These are phyloP conservation scores for Zygosaccharomyces siamensis DNA, from an alignment of 805 yeast species.

Conservation along the genomic window DNA sequence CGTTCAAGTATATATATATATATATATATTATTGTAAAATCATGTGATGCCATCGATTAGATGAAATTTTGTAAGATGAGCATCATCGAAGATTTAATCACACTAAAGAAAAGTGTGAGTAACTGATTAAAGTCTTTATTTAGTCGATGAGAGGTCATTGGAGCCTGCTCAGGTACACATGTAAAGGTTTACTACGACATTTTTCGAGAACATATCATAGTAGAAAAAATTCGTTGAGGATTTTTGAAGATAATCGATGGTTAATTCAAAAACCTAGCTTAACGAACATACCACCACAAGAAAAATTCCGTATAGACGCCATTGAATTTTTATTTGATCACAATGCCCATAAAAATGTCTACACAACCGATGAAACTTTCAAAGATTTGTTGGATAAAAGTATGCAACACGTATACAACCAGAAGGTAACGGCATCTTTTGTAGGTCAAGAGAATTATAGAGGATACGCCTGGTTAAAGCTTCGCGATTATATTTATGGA, in stretches of 20 bases:
- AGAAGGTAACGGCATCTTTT: slow-evolving; percentile 13
- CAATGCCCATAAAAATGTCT: slow-evolving; percentile 9
- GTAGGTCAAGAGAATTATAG: slow-evolving; percentile 7
- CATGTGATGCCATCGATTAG: neutral
- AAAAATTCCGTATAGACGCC: slow-evolving; percentile 2
- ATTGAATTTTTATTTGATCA: slow-evolving; percentile 9
- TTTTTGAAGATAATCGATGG: slow-evolving; percentile 16
- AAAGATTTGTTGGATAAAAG: slow-evolving; percentile 13
- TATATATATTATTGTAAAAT: neutral
- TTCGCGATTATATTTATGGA: slow-evolving; percentile 17
- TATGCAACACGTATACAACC: slow-evolving; percentile 16
- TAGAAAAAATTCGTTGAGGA: neutral
- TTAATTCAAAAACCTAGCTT: slow-evolving; percentile 15
- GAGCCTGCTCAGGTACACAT: neutral
- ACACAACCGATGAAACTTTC: slow-evolving; percentile 10
- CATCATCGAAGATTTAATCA: neutral
- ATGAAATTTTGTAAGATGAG: neutral
- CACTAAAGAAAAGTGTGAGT: neutral
- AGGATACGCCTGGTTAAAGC: slow-evolving; percentile 14
- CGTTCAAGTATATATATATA: slow-evolving; percentile 1
- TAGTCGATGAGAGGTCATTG: neutral
- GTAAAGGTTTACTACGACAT: neutral
- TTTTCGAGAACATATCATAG: neutral
- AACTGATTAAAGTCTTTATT: neutral
- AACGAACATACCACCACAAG: slow-evolving; percentile 16